phyloP scores from a whole-genome alignment of 2,329 filamentous ascomycete genomes.

The Penicillium sclerotigenum region DNA sequence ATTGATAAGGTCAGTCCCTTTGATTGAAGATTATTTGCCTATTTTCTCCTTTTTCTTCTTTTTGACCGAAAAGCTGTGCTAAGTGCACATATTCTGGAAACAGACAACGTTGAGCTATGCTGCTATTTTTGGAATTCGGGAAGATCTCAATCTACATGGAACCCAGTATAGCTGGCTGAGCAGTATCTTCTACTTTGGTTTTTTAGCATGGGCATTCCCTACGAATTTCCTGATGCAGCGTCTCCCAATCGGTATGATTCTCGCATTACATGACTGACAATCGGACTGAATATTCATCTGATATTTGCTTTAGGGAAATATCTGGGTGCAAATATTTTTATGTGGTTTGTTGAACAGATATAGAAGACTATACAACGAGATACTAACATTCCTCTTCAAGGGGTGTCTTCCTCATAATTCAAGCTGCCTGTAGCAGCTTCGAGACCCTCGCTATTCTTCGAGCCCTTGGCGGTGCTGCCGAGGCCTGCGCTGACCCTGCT shows the following conservation, averaged over 20 bases:
- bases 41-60: neutral
- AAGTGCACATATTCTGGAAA: neutral
- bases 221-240: slow-evolving; percentile 54
- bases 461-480: slow-evolving; percentile 56
- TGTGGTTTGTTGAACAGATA: slow-evolving; percentile 42
- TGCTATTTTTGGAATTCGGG: slow-evolving; percentile 61
- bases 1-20: slow-evolving; percentile 40
- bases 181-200: slow-evolving; percentile 57
- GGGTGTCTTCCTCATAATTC: slow-evolving; percentile 52
- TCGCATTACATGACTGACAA: neutral
- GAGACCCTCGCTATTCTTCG: slow-evolving; percentile 55
- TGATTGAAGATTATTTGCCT: neutral
- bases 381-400: slow-evolving; percentile 16
- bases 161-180: slow-evolving; percentile 58
- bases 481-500: slow-evolving; percentile 57
- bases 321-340: slow-evolving; percentile 56
- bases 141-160: slow-evolving; percentile 57
- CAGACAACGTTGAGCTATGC: slow-evolving; percentile 61
- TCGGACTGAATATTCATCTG: neutral
- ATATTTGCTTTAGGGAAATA: slow-evolving; percentile 44
- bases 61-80: neutral
- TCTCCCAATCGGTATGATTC: slow-evolving; percentile 47
- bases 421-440: slow-evolving; percentile 56
- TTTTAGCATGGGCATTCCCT: slow-evolving; percentile 53
- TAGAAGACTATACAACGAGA: neutral